Conservation (phyloP, 345 rosid genomes). For the Citrus cavaleriei region DNA sequence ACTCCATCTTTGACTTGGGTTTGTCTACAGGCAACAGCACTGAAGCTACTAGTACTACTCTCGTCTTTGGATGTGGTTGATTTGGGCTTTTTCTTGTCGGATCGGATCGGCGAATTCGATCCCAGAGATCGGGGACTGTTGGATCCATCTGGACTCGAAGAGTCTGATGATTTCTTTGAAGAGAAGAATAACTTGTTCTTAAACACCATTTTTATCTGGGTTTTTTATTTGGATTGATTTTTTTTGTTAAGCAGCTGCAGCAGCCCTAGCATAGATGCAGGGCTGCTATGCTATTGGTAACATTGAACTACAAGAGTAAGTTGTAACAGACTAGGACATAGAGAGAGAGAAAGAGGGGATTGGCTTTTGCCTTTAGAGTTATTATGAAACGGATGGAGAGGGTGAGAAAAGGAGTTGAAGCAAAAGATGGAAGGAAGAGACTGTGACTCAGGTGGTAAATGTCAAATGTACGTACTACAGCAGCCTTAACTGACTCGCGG, state of each 20-base stretch:
- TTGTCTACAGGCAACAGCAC: conserved; percentile 39
- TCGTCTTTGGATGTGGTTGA: conserved; percentile 54
- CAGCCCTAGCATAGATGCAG: conserved; percentile 23
- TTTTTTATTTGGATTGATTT: no score
- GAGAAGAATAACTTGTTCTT: conserved; percentile 93
- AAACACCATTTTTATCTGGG: conserved; percentile 60
- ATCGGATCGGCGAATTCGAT: conserved; percentile 86
- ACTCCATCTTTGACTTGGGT: conserved; percentile 54
- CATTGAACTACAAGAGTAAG: not conserved
- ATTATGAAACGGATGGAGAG: not conserved
- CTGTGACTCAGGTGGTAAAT: conserved; percentile 4
- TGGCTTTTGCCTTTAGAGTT: no score
- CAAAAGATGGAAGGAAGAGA: not conserved
- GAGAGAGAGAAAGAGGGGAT: not conserved
- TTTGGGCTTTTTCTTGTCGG: conserved; percentile 80
- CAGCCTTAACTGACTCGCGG: not conserved
- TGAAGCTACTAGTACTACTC: conserved; percentile 9
- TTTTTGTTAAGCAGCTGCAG: not conserved
- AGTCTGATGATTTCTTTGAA: conserved; percentile 85
- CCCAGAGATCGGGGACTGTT: conserved; percentile 85
- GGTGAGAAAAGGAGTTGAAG: not conserved
- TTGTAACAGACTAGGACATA: not conserved
- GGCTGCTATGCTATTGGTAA: conserved; percentile 8
- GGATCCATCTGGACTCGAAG: conserved; percentile 85
- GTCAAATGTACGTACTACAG: not conserved